phyloP scores from a whole-genome alignment of 2,329 filamentous ascomycete genomes.

The Seiridium cupressi region DNA sequence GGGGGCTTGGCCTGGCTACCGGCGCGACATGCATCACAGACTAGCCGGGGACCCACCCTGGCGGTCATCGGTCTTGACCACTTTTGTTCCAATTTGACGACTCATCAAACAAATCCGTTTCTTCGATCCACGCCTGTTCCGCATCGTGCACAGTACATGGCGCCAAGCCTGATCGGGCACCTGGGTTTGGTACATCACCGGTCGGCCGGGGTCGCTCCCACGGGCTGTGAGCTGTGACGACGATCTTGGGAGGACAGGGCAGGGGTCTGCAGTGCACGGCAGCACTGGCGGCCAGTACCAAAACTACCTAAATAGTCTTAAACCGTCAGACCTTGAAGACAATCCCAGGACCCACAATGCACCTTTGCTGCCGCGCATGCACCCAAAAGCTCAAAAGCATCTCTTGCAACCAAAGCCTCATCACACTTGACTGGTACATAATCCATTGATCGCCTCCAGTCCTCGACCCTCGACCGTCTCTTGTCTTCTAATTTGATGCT shows the following conservation, averaged over 20 bases:
- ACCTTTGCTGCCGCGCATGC: too few species aligned
- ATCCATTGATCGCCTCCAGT: constrained; percentile 20
- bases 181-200: constrained; percentile 22
- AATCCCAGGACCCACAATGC: too few species aligned
- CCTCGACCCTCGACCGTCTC: constrained; percentile 14
- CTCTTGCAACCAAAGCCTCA: too few species aligned
- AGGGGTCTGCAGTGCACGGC: too few species aligned
- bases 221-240: too few species aligned
- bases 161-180: not conserved
- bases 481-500: constrained; percentile 11
- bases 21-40: not conserved
- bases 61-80: not conserved
- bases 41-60: too few species aligned
- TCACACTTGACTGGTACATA: constrained; percentile 16
- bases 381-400: too few species aligned
- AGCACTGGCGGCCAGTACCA: too few species aligned
- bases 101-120: not conserved
- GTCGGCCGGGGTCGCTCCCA: not conserved
- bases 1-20: not conserved
- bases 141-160: not conserved
- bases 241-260: too few species aligned
- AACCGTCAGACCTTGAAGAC: too few species aligned
- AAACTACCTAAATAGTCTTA: too few species aligned
- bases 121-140: not conserved
- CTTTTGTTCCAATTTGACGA: not conserved